Evolutionary conservation across 2,329 filamentous ascomycete species (phyloP), one percentile per base, ranked within the genome.

Genomic region (Samsoniella hepiali): DNA sequence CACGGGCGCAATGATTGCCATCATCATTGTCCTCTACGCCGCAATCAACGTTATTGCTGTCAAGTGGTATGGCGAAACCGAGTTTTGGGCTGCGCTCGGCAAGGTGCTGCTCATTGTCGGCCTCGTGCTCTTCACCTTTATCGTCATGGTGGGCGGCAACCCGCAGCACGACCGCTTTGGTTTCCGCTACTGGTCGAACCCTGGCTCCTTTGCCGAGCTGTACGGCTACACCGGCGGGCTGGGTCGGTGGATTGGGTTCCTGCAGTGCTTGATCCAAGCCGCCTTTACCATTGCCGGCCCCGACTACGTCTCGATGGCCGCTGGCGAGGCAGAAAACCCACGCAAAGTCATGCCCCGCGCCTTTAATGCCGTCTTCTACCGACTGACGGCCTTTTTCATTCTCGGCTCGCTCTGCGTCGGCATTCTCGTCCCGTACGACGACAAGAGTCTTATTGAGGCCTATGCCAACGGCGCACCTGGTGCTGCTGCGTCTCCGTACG

Each of bases 141-240:
- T 96, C 67, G 86, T 87, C 67, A 94, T 95, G 88, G 77, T 95
- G 1, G 92, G 91, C 8, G 92, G 90, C 3, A 95, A 94, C 68
- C 92, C 92, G 0, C 73, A 86, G 1, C 79, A 84, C 44, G 89
- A 93, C 68, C 79, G 84, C 0, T 91, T 91, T 66, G 91, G 91
- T 1, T 94, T 94, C 72, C 82, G 74, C 0, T 86, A 83, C 72
- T 89, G 86, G 85, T 78, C 82, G 3, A 77, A 84, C 0, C 91
- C 90, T 0, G 91, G 91, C 1, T 81, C 90, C 0, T 93, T 94
- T 72, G 82, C 84, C 3, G 83, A 88, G 65, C 81, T 88, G 55
- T 87, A 89, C 71, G 58, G 58, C 22, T 84, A 82, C 40, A 79
- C 78, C 0, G 91, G 90, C 0, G 72, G 79, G 7, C 82, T 92